Base-by-base conservation (phyloP, 495 filamentous ascomycete genomes). In the Daldinia bambusicola region DNA sequence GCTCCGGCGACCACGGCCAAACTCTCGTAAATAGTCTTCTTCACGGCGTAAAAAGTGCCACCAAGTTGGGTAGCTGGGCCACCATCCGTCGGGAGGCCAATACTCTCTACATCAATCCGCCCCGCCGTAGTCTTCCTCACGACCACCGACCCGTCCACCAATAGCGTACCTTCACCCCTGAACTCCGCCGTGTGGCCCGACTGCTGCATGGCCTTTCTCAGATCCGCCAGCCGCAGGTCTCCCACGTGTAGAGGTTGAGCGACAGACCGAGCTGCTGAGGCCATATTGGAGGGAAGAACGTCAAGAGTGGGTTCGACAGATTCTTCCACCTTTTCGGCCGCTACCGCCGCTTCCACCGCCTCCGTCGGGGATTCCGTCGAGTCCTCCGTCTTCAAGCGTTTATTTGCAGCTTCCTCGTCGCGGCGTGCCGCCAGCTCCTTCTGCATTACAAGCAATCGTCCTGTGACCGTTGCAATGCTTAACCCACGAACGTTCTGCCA, bases 401-500 rank as follows among this genome's bases (percentile, higher is more conserved):
- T 95, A 67, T 85, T 86, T 13, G 81, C 79, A 30, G 79, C 79
- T 32, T 83, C 86, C n/a, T 80, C 78, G 18, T 78, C 66, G 9
- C 77, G 73, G 18, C 84, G 80, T 5, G 78, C 78, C 8, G 75
- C 64, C 72, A 55, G 80, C 75, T 61, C 75, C 77, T 64, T 82
- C 70, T 71, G 70, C 40, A 75, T 62, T 2, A 80, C 79, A 0
- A 83, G 76, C 0, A 85, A 71, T 40, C 88, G 84, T 5, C 92
- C 94, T 4, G 91, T 94, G 41, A 98, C 81, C 6, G 93, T 94
- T 31, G 96, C 95, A 45, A 99, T 92, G 41, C 93, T 93, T 6
- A 98, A 82, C 6, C 90, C 93, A 68, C 90, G 87, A 55, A 98
- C 93, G 59, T 94, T 92, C 83, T 98, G 96, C 95, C 96, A 98